phyloP scores from a whole-genome alignment of 495 filamentous ascomycete genomes.

The Aspergillus conjunctus region DNA sequence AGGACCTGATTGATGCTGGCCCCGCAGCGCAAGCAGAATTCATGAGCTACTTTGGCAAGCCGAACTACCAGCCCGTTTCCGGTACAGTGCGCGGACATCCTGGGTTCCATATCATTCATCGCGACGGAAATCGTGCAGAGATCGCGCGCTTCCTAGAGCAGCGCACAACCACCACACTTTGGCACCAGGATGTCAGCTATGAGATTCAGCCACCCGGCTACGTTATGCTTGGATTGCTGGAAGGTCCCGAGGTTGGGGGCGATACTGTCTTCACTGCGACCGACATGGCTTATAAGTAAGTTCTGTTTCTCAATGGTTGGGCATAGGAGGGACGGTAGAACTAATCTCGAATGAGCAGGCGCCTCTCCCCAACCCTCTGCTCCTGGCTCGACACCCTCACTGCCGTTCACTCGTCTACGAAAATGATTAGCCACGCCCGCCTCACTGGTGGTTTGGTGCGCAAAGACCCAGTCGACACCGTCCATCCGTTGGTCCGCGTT shows the following conservation, averaged over 20 bases:
- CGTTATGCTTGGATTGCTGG: slow-evolving; percentile 58
- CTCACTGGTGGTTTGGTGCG: slow-evolving; percentile 65
- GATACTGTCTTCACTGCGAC: slow-evolving; percentile 79
- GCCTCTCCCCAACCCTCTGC: slow-evolving; percentile 67
- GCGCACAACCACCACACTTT: slow-evolving; percentile 57
- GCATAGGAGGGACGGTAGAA: background rate
- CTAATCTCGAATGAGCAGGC: slow-evolving; percentile 27
- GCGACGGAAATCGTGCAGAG: slow-evolving; percentile 58
- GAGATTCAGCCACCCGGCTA: slow-evolving; percentile 61
- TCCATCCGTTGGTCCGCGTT: slow-evolving; percentile 74
- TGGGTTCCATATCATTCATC: slow-evolving; percentile 63
- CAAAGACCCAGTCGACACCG: slow-evolving; percentile 66
- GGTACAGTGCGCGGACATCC: slow-evolving; percentile 55
- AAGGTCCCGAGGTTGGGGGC: slow-evolving; percentile 64
- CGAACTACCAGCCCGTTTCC: slow-evolving; percentile 61
- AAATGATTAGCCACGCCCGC: slow-evolving; percentile 69
- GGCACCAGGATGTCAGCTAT: slow-evolving; percentile 65
- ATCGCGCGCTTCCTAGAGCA: slow-evolving; percentile 57
- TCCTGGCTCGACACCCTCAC: slow-evolving; percentile 73
- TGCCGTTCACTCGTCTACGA: slow-evolving; percentile 71
- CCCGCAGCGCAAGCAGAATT: slow-evolving; percentile 62
- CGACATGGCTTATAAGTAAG: slow-evolving; percentile 70
- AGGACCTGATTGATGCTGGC: slow-evolving; percentile 69
- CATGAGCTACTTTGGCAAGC: slow-evolving; percentile 61
- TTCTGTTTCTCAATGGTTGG: background rate